Conservation (phyloP, 805 yeast species). For the Osmozyma mogii region DNA sequence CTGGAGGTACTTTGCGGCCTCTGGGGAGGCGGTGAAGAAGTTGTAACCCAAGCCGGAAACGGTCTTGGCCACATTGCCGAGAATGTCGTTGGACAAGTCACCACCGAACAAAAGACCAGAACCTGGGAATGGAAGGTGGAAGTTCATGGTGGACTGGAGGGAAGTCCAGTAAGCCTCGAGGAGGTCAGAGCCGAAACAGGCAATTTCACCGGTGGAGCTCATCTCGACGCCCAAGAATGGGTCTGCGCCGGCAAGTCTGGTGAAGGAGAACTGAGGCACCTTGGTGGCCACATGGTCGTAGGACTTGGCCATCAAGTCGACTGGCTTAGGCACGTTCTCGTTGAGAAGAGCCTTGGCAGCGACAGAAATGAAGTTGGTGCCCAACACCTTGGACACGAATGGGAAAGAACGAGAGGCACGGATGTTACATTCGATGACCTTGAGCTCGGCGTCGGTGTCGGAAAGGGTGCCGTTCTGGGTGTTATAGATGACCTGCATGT, state of each 20-base stretch:
- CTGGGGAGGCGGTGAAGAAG: constrained; percentile 67
- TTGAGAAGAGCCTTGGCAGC: constrained; percentile 83
- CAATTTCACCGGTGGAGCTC: constrained; percentile 99
- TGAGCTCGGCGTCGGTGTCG: constrained; percentile 52
- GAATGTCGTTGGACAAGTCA: constrained; percentile 61
- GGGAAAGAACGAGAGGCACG: constrained; percentile 99
- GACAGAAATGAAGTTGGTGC: constrained; percentile 88
- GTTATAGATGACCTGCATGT: constrained; percentile 89
- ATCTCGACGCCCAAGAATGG: constrained; percentile 98
- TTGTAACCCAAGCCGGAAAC: constrained; percentile 73
- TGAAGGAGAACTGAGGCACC: constrained; percentile 97
- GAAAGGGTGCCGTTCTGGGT: constrained; percentile 51
- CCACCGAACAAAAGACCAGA: constrained; percentile 91
- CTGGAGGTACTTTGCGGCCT: constrained; percentile 63
- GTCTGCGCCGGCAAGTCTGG: constrained; percentile 98
- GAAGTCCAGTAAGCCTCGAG: constrained; percentile 97
- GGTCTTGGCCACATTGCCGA: constrained; percentile 66
- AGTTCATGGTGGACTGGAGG: constrained; percentile 94
- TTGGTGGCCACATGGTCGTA: constrained; percentile 90
- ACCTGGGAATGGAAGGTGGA: constrained; percentile 88
- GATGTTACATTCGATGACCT: constrained; percentile 97
- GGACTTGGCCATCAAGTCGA: constrained; percentile 67
- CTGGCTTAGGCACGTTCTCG: constrained; percentile 69
- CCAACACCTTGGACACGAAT: constrained; percentile 94
- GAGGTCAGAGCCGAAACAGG: constrained; percentile 84